These are phyloP conservation scores for Jamesozyma piceae DNA, from an alignment of 805 yeast species.

Conservation along the genomic window DNA sequence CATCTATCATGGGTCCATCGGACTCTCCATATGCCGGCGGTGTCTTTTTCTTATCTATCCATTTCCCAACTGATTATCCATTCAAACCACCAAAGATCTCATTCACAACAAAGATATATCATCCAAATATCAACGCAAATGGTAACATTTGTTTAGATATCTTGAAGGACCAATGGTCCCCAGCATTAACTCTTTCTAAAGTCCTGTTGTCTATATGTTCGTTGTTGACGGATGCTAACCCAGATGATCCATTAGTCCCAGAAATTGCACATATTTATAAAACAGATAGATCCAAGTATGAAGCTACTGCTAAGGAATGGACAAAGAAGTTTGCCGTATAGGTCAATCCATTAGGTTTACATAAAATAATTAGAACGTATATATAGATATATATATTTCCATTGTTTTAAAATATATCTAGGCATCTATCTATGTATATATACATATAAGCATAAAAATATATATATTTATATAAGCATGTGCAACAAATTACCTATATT, in stretches of 20 bases:
- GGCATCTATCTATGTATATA: too few relatives aligned
- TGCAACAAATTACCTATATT: too few relatives aligned
- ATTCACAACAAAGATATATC: conserved; percentile 93
- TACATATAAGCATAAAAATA: not conserved
- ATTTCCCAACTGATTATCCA: conserved; percentile 98
- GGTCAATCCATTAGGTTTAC: too few relatives aligned
- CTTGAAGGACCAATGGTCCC: conserved; percentile 97
- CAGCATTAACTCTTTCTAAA: conserved; percentile 93
- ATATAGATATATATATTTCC: too few relatives aligned
- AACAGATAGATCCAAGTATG: conserved; percentile 87
- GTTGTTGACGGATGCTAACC: conserved; percentile 92
- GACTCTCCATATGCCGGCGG: conserved; percentile 89
- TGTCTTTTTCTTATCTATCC: conserved; percentile 89
- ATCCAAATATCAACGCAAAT: conserved; percentile 91
- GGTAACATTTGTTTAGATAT: conserved; percentile 96
- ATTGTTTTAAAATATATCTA: too few relatives aligned
- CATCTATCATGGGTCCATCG: conserved; percentile 97
- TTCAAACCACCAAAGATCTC: conserved; percentile 94
- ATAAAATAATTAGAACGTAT: too few relatives aligned
- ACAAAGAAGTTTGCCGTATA: conserved; percentile 94
- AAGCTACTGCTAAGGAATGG: conserved; percentile 97
- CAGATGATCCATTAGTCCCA: conserved; percentile 97
- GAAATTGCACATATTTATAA: conserved; percentile 96
- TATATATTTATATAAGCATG: not conserved
- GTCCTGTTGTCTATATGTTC: conserved; percentile 92